Evolutionary conservation across 202 grass and related monocot species (phyloP), one percentile per base, ranked within the genome.

Genomic region (Panicum virgatum): DNA sequence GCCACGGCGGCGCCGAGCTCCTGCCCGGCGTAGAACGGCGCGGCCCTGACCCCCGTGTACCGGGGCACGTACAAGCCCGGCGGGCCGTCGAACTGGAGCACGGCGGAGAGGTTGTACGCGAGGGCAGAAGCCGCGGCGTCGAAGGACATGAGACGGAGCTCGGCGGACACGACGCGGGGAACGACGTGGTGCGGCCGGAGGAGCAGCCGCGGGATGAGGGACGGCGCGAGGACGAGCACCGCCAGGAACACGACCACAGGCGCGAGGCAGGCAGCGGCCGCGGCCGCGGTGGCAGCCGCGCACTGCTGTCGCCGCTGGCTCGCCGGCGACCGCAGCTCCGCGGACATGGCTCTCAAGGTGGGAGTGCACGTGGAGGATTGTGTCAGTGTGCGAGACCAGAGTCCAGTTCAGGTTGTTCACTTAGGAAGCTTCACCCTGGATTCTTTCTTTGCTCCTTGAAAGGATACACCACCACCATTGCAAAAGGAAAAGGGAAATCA

Each of bases 51-150:
- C 66, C 15, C 66, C 16, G 82, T 14, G 73, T 69, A 84, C 63
- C 82, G 73, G 29, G 52, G 44, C 27, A 64, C 23, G 83, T 43
- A n/a, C 43, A 32, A 7, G 3, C 44, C 45, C 43, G 66, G 37
- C 44, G 66, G 45, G 19, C 18, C 47, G 32, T 53, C 45, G 75
- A 79, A 79, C 66, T 36, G 66, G 34, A 79, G 66, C 18, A 60
- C 60, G 44, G 75, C 66, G 44, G 75, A 85, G 19, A 79, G 66
- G 83, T 79, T 79, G 83, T 85, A 85, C 44, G 34, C 9, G 56
- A 72, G 10, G 44, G 73, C 7, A 0, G 66, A 52, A 4, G 65
- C 7, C 22, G 56, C 45, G 23, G 57, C 5, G 44, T 79, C 75
- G 45, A 79, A 72, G 22, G 75, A 26, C 43, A 85, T 44, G 66